Base-by-base conservation (phyloP, 345 rosid genomes). In the Moricandia arvensis region DNA sequence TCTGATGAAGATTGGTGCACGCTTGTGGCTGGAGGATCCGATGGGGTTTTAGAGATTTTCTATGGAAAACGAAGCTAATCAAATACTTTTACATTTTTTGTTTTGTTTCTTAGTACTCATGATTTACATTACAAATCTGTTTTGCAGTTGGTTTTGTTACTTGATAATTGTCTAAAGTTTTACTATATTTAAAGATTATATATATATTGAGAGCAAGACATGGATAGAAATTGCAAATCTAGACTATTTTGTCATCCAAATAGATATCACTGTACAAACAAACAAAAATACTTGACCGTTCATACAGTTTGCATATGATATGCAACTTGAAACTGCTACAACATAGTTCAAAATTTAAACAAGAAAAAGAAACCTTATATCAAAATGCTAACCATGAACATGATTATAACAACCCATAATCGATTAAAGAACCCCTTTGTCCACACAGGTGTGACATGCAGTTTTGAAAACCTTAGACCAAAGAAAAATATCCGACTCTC, bases 11-110 rank as follows among this genome's bases (percentile, higher is more conserved):
- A 91, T 2, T 62, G 64, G 59, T 88, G 94, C 78, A 82, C 85
- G 4, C 86, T 93, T 3, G 84, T 90, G 6, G 90, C 96, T 0
- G 97, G 97, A 13, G 98, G 96, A 18, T 93, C 98, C 1, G 85
- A 90, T 75, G 98, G 98, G 37, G 77, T 51, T 69, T 74, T 93
- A 74, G 87, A 85, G 64, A 81, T 86, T 57, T 88, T 87, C 71
- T 26, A 71, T 35, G 91, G 93, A 57, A 75, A 47, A 75, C 86
- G 81, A 69, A 87, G 62, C 41, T 78, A 61, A 59, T 66, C 34
- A 64, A 47, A 0, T 13, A 24, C 11, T 12, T 3, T 16, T 34
- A 4, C 30, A 24, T 21, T 0, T 47, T 8, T 38, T 27, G 21
- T 8, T 16, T 38, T 38, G 18, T 13, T 53, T 17, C 26, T 16